phyloP scores from a whole-genome alignment of 1,284 basidiomycete species.

The Ustilago lituana region DNA sequence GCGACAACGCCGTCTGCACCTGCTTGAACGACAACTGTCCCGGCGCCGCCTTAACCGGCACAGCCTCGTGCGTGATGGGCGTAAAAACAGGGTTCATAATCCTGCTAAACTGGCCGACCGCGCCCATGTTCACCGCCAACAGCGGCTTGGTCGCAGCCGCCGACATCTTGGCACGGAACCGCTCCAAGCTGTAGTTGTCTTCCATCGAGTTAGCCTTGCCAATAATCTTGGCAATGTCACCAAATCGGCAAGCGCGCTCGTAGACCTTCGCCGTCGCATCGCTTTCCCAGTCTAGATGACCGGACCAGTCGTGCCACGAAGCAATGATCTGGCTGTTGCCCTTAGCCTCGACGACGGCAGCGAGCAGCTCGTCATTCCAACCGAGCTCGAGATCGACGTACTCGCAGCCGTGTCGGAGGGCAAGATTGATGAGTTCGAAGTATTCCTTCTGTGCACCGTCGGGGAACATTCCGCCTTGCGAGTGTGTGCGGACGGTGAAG shows the following conservation, averaged over 20 bases:
- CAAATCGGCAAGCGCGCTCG: slow-evolving; percentile 65
- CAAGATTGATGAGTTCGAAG: slow-evolving; percentile 81
- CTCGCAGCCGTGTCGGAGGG: slow-evolving; percentile 84
- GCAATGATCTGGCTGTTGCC: slow-evolving; percentile 83
- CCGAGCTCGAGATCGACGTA: slow-evolving; percentile 92
- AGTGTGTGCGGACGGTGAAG: slow-evolving; percentile 86
- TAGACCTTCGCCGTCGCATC: slow-evolving; percentile 71
- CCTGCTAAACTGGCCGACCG: slow-evolving; percentile 81
- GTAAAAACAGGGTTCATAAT: slow-evolving; percentile 86
- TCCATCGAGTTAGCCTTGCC: slow-evolving; percentile 79
- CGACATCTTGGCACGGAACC: slow-evolving; percentile 74
- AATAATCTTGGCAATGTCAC: slow-evolving; percentile 92
- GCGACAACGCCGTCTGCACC: slow-evolving; percentile 81
- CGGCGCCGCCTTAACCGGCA: slow-evolving; percentile 83
- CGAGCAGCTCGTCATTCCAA: slow-evolving; percentile 76
- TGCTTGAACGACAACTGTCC: slow-evolving; percentile 89
- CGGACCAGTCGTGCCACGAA: slow-evolving; percentile 93
- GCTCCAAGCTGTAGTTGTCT: slow-evolving; percentile 83
- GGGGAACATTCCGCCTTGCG: slow-evolving; percentile 92
- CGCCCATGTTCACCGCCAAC: slow-evolving; percentile 93
- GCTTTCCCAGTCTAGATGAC: slow-evolving; percentile 83
- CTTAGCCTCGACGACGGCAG: slow-evolving; percentile 75
- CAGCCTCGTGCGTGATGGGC: slow-evolving; percentile 85
- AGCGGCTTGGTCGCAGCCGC: slow-evolving; percentile 71
- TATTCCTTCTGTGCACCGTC: slow-evolving; percentile 79